A percentile compares a stretch with the other conserved stretches of the same genome.
Evolutionary conservation across 129 eudicot genomes (phyloP).

Genomic region (Saussurea involucrata): DNA sequence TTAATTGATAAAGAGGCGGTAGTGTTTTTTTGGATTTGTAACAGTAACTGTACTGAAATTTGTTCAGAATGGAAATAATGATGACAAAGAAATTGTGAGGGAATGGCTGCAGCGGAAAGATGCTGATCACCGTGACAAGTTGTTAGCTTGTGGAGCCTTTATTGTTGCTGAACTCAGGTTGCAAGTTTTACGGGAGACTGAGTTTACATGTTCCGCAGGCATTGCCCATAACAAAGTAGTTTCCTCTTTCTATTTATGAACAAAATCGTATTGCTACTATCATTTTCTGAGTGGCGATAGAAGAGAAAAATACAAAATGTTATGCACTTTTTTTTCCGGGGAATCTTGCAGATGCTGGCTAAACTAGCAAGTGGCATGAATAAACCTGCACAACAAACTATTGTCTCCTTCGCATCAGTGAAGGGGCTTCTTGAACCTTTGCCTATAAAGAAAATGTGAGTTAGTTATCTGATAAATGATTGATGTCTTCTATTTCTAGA

Average conservation of each 20-base stretch:
- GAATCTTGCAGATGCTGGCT: slow-evolving; percentile 77
- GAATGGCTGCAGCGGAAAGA: slow-evolving; percentile 57
- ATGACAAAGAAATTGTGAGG: slow-evolving; percentile 53
- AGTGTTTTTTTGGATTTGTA: background rate
- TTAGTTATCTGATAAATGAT: background rate
- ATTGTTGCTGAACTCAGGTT: slow-evolving; percentile 85
- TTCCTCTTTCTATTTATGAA: background rate
- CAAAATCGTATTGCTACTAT: background rate
- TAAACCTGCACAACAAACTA: slow-evolving; percentile 97
- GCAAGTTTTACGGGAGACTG: slow-evolving; percentile 79
- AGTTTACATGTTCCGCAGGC: slow-evolving; percentile 96
- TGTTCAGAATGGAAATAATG: slow-evolving; percentile 42
- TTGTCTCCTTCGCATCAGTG: slow-evolving; percentile 76
- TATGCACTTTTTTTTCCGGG: background rate
- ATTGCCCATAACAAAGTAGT: slow-evolving; percentile 91
- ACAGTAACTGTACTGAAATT: slow-evolving; percentile 1
- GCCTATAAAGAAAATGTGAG: slow-evolving; percentile 94
- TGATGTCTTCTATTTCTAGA: background rate
- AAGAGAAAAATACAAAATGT: background rate
- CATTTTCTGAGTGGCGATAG: background rate
- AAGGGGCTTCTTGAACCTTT: slow-evolving; percentile 60
- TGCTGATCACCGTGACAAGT: slow-evolving; percentile 82
- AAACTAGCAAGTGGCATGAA: slow-evolving; percentile 96
- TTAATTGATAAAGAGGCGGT: background rate
- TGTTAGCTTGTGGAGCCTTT: slow-evolving; percentile 88